These are phyloP conservation scores for Micractinium conductrix DNA, from an alignment of 139 green algal species.

Conservation along the genomic window DNA sequence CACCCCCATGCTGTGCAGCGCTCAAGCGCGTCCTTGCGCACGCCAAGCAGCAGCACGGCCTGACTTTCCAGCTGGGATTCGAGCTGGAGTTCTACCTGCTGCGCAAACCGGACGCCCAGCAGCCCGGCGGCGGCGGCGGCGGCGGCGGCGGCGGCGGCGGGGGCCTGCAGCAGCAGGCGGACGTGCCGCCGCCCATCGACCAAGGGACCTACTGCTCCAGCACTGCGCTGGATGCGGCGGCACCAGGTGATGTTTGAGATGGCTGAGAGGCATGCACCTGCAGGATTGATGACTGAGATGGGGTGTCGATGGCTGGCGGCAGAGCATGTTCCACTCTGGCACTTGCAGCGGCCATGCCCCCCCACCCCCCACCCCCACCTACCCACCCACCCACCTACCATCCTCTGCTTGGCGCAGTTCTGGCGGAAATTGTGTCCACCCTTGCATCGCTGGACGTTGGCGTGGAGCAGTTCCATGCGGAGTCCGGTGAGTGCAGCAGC, in stretches of 20 bases:
- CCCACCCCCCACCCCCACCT: no score
- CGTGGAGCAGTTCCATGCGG: conserved; percentile 67
- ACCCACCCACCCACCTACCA: not conserved
- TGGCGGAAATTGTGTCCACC: conserved; percentile 58
- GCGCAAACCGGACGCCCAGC: not conserved
- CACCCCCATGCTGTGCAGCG: no score
- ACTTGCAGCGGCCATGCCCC: no score
- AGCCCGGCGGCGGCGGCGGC: not conserved
- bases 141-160: not conserved
- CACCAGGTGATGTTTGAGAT: conserved; percentile 53
- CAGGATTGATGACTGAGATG: not conserved
- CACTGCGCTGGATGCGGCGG: conserved; percentile 38
- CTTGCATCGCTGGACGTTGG: conserved; percentile 45
- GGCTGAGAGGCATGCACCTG: not conserved
- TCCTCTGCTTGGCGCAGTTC: conserved; percentile 35
- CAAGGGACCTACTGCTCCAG: conserved; percentile 49
- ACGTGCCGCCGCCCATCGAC: conserved; percentile 46
- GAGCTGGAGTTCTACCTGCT: conserved; percentile 69
- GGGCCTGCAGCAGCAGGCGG: no score
- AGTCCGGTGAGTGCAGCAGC: conserved; percentile 38
- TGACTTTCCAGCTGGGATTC: conserved; percentile 19
- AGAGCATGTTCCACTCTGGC: no score
- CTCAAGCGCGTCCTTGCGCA: conserved; percentile 34
- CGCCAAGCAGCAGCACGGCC: conserved; percentile 10
- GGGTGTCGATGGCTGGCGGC: no score